A percentile compares a stretch with the other conserved stretches of the same genome.
phyloP scores from a whole-genome alignment of 495 filamentous ascomycete species.

The Umbilicaria muhlenbergii region DNA sequence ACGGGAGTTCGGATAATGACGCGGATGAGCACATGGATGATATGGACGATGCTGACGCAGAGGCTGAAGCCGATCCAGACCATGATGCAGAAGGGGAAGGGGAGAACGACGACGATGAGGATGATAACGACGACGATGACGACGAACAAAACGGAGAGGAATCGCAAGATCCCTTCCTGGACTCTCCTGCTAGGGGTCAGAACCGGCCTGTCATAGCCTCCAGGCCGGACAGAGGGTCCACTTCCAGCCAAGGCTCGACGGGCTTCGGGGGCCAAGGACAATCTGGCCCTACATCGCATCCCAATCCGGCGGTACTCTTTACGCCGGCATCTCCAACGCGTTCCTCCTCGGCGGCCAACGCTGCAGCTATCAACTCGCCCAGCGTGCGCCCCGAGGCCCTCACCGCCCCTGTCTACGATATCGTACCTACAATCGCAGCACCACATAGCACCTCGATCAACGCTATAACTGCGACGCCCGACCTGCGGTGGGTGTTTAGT shows the following conservation, averaged over 20 bases:
- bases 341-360: constrained; percentile 15
- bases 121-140: constrained; percentile 36
- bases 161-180: constrained; percentile 11
- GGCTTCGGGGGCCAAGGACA: constrained; percentile 20
- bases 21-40: constrained; percentile 55
- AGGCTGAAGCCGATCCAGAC: constrained; percentile 50
- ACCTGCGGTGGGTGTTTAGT: constrained; percentile 90
- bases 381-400: constrained; percentile 64
- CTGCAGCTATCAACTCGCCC: constrained; percentile 35
- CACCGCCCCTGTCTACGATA: constrained; percentile 79
- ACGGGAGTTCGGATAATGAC: constrained; percentile 56
- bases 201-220: constrained; percentile 3
- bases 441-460: constrained; percentile 95
- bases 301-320: constrained; percentile 24
- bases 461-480: constrained; percentile 75
- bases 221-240: constrained; percentile 25
- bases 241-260: constrained; percentile 31
- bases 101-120: constrained; percentile 40
- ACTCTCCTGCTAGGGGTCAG: constrained; percentile 3
- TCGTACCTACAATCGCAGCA: constrained; percentile 90
- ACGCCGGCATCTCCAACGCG: constrained; percentile 21
- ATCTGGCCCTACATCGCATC: constrained; percentile 18
- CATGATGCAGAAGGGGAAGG: constrained; percentile 45
- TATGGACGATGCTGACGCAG: constrained; percentile 39
- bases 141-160: constrained; percentile 41